These are phyloP conservation scores for Pelargonium cotyledonis DNA, from an alignment of 441 rosid species.

Conservation along the genomic window DNA sequence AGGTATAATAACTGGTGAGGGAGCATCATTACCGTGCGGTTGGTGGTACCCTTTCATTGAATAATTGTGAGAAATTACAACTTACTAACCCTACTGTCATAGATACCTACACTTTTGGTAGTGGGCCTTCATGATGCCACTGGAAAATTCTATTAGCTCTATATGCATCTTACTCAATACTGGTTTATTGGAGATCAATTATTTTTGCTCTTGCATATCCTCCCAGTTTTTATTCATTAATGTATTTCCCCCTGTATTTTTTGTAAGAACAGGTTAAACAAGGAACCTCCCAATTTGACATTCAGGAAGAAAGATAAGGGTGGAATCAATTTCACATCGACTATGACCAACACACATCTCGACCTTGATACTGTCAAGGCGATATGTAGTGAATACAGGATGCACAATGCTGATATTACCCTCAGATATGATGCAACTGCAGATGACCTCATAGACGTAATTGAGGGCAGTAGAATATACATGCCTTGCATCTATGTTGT, in stretches of 20 bases:
- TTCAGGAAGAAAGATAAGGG: slow-evolving; percentile 98
- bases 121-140: too few relatives aligned
- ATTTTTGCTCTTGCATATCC: background rate
- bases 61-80: too few relatives aligned
- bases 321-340: slow-evolving; percentile 83
- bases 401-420: slow-evolving; percentile 93
- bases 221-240: background rate
- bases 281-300: slow-evolving; percentile 96
- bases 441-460: slow-evolving; percentile 96
- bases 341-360: slow-evolving; percentile 71
- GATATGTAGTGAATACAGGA: slow-evolving; percentile 89
- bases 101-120: too few relatives aligned
- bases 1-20: background rate
- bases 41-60: too few relatives aligned
- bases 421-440: slow-evolving; percentile 90
- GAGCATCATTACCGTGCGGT: background rate
- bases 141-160: too few relatives aligned
- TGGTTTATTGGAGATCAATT: too few relatives aligned
- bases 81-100: too few relatives aligned
- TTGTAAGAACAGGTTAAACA: slow-evolving; percentile 65
- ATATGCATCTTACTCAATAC: too few relatives aligned
- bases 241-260: slow-evolving; percentile 4
- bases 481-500: slow-evolving; percentile 91
- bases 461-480: slow-evolving; percentile 91
- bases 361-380: slow-evolving; percentile 96